These are phyloP conservation scores for Ampelocalamus luodianensis DNA, from an alignment of 176 grass and related monocot species.

Conservation along the genomic window DNA sequence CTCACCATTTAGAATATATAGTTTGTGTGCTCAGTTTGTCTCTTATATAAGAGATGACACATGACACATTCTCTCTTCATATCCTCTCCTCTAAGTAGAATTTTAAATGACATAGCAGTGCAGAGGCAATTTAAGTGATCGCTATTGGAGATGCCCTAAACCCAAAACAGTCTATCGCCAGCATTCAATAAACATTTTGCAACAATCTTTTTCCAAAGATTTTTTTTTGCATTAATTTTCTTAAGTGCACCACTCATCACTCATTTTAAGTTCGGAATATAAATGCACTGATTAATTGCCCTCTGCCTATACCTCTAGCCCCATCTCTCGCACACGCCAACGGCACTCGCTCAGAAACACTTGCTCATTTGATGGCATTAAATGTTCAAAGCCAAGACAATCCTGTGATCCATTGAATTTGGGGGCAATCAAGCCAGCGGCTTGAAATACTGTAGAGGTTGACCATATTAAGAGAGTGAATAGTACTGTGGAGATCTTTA, in stretches of 20 bases:
- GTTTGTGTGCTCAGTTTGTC: too few relatives aligned
- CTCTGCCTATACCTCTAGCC: not conserved
- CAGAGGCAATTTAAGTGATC: too few relatives aligned
- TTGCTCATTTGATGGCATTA: conserved; percentile 57
- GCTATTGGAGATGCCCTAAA: not conserved
- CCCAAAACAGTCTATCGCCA: too few relatives aligned
- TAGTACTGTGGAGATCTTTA: too few relatives aligned
- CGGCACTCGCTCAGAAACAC: not conserved
- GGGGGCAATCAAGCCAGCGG: conserved; percentile 13
- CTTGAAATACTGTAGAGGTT: too few relatives aligned
- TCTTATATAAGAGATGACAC: too few relatives aligned
- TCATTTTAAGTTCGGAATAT: not conserved
- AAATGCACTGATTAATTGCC: not conserved
- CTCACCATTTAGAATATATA: too few relatives aligned
- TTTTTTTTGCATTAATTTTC: not conserved
- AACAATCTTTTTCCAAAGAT: not conserved
- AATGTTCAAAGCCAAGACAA: conserved; percentile 53
- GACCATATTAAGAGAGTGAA: too few relatives aligned
- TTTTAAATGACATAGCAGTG: too few relatives aligned
- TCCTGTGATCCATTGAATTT: conserved; percentile 46
- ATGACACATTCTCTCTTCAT: too few relatives aligned
- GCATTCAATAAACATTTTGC: not conserved
- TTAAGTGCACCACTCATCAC: not conserved
- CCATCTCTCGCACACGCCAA: not conserved
- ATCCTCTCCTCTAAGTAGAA: too few relatives aligned